phyloP scores from a whole-genome alignment of 768 basidiomycete species.

The Rhodotorula toruloides region DNA sequence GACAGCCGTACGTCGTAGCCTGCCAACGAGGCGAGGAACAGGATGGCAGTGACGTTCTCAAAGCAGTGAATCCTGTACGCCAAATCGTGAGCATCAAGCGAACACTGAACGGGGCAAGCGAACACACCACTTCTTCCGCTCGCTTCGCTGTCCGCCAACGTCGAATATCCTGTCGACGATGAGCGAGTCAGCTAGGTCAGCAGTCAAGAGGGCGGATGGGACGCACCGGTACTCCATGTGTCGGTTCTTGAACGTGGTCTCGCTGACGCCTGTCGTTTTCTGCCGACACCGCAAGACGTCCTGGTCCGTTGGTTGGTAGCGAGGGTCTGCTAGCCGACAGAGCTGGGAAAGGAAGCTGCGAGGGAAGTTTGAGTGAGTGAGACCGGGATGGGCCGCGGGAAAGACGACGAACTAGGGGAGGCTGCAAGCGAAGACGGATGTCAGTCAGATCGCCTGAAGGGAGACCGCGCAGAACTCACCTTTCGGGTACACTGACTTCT shows the following conservation, averaged over 20 bases:
- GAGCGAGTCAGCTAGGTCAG: conserved; percentile 73
- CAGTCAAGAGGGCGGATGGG: background rate
- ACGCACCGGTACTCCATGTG: conserved; percentile 50
- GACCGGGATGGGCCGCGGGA: background rate
- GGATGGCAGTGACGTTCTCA: conserved; percentile 74
- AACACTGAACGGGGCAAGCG: background rate
- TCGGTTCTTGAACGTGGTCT: conserved; percentile 60
- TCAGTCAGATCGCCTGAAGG: background rate
- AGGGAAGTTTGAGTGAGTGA: too few relatives aligned
- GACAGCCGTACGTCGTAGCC: conserved; percentile 77
- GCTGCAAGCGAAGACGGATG: background rate
- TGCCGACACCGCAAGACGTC: conserved; percentile 80
- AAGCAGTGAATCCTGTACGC: conserved; percentile 62
- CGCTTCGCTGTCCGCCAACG: conserved; percentile 71
- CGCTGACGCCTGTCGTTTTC: conserved; percentile 83
- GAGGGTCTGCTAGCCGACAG: conserved; percentile 65
- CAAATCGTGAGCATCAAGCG: background rate
- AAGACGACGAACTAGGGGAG: conserved; percentile 11
- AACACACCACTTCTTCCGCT: conserved; percentile 62
- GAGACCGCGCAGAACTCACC: conserved; percentile 70
- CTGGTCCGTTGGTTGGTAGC: conserved; percentile 73
- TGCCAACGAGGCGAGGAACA: conserved; percentile 84
- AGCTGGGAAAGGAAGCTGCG: conserved; percentile 76
- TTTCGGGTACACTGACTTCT: conserved; percentile 85
- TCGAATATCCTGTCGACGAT: conserved; percentile 64